These are phyloP conservation scores for Coriaria nepalensis DNA, from an alignment of 306 rosid genomes.

Conservation along the genomic window DNA sequence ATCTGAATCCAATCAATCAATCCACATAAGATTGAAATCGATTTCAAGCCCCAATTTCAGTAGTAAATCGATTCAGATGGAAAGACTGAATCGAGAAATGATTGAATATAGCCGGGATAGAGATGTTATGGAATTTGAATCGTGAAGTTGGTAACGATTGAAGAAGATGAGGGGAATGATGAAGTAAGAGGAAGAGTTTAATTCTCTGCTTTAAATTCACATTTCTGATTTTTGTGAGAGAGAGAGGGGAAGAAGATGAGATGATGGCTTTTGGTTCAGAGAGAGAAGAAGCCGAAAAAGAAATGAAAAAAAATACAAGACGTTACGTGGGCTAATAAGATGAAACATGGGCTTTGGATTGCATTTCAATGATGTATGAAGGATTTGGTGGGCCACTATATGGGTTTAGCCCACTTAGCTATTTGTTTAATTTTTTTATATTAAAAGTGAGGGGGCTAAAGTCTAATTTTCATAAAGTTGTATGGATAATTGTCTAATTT, in stretches of 20 bases:
- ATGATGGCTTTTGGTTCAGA: constrained; percentile 3
- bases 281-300: constrained; percentile 1
- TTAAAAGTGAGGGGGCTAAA: too few species aligned
- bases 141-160: constrained; percentile 13
- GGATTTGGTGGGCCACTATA: constrained; percentile 45
- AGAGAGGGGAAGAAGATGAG: background rate
- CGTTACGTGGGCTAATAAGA: constrained; percentile 20
- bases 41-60: constrained; percentile 23
- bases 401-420: constrained; percentile 42
- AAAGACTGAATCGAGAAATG: constrained; percentile 10
- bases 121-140: background rate
- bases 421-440: background rate
- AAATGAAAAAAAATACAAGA: background rate
- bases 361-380: constrained; percentile 21
- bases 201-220: constrained; percentile 18
- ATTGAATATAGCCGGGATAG: background rate
- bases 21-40: constrained; percentile 1
- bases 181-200: constrained; percentile 31
- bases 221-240: background rate
- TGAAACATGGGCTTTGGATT: constrained; percentile 24
- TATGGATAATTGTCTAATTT: too few species aligned
- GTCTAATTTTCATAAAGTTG: too few species aligned
- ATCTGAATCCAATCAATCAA: constrained; percentile 19
- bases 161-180: constrained; percentile 21
- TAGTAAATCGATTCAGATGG: constrained; percentile 12